A percentile compares a stretch with the other conserved stretches of the same genome.
phyloP scores from a whole-genome alignment of 2,329 filamentous ascomycete genomes.

The Gnomoniopsis sp. region DNA sequence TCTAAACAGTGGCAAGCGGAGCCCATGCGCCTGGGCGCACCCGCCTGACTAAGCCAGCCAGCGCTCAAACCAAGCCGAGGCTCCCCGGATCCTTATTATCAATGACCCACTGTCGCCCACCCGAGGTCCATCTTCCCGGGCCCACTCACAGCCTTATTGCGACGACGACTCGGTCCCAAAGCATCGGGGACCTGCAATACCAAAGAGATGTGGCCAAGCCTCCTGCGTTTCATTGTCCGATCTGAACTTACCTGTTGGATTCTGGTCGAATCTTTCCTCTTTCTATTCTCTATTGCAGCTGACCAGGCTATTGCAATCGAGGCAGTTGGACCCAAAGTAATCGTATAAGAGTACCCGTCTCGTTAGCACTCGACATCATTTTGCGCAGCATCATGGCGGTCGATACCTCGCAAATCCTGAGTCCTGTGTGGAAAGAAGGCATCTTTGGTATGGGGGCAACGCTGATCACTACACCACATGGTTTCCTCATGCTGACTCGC shows the following conservation, averaged over 20 bases:
- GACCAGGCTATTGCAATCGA: slow-evolving; percentile 8
- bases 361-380: neutral
- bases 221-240: neutral
- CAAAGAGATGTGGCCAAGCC: neutral
- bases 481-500: neutral
- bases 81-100: neutral
- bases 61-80: neutral
- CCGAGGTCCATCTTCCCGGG: neutral
- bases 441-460: slow-evolving; percentile 65
- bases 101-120: neutral
- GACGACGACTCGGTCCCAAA: neutral
- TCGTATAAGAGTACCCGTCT: neutral
- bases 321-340: neutral
- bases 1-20: neutral
- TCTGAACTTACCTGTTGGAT: neutral
- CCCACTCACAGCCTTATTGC: too few species aligned
- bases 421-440: slow-evolving; percentile 79
- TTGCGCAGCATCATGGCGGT: slow-evolving; percentile 11
- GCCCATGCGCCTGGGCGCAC: too few species aligned
- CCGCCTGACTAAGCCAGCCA: neutral
- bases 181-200: neutral
- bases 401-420: slow-evolving; percentile 64
- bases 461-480: neutral
- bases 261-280: slow-evolving; percentile 11
- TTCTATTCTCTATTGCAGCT: slow-evolving; percentile 5